These are phyloP conservation scores for Solanum pennellii DNA, from an alignment of 257 asterid species.

Conservation along the genomic window DNA sequence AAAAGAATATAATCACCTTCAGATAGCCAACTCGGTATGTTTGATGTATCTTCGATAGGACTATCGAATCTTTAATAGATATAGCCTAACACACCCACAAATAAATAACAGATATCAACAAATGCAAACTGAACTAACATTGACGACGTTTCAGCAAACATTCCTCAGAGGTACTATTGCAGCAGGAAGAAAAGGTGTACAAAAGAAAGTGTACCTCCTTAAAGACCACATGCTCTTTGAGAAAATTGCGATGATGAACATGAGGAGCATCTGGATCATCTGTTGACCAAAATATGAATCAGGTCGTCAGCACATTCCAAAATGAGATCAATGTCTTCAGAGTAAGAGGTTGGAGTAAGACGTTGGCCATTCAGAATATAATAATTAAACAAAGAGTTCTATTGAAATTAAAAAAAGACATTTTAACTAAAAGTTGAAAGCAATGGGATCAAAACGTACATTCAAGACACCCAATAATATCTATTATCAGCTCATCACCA, in stretches of 20 bases:
- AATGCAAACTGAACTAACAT: not conserved
- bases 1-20: conserved; percentile 41
- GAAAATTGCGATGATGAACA: conserved; percentile 70
- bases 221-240: conserved; percentile 75
- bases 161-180: not conserved
- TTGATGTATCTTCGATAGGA: conserved; percentile 88
- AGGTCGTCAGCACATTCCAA: conserved; percentile 2
- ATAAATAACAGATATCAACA: conserved; percentile 4
- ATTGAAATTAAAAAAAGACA: not conserved
- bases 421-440: not conserved
- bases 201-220: conserved; percentile 56
- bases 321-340: conserved; percentile 1
- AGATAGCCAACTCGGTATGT: conserved; percentile 83
- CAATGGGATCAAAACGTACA: conserved; percentile 33
- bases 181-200: not conserved
- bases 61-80: conserved; percentile 72
- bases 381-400: not conserved
- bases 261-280: conserved; percentile 80
- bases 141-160: not conserved
- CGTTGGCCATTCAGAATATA: not conserved
- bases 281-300: conserved; percentile 22
- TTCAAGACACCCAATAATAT: conserved; percentile 91
- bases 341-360: not conserved
- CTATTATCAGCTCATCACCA: conserved; percentile 87
- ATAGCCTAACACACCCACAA: conserved; percentile 44